phyloP scores from a whole-genome alignment of 1,139 yeast genomes.

The Pichia inconspicua region DNA sequence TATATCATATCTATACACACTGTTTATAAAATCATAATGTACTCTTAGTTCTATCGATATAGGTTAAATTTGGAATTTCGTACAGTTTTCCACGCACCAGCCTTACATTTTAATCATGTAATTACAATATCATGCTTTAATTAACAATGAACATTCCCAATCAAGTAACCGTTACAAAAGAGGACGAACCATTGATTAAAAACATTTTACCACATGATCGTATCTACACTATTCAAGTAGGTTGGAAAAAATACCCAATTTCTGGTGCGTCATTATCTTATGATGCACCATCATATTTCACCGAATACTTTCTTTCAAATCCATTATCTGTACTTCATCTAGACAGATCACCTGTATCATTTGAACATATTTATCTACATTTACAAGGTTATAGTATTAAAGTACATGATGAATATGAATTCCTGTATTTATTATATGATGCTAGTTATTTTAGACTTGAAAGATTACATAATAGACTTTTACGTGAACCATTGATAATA shows the following conservation, averaged over 20 bases:
- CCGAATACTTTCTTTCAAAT: slow-evolving; percentile 36
- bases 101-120: no score
- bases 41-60: background rate
- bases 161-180: background rate
- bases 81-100: no score
- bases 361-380: slow-evolving; percentile 59
- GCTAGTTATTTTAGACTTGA: slow-evolving; percentile 64
- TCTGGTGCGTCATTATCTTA: slow-evolving; percentile 84
- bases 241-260: slow-evolving; percentile 46
- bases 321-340: slow-evolving; percentile 45
- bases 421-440: slow-evolving; percentile 60
- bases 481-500: slow-evolving; percentile 49
- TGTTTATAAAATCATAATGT: background rate
- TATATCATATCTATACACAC: background rate
- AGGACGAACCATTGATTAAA: slow-evolving; percentile 34
- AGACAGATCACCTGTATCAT: slow-evolving; percentile 69
- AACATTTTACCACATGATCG: slow-evolving; percentile 53
- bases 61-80: no score
- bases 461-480: slow-evolving; percentile 43
- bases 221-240: slow-evolving; percentile 69
- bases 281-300: slow-evolving; percentile 64
- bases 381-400: slow-evolving; percentile 69
- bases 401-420: slow-evolving; percentile 51
- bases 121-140: no score
- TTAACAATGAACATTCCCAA: background rate